Base-by-base conservation (phyloP, 768 basidiomycete species). In the Auricularia sp. region DNA sequence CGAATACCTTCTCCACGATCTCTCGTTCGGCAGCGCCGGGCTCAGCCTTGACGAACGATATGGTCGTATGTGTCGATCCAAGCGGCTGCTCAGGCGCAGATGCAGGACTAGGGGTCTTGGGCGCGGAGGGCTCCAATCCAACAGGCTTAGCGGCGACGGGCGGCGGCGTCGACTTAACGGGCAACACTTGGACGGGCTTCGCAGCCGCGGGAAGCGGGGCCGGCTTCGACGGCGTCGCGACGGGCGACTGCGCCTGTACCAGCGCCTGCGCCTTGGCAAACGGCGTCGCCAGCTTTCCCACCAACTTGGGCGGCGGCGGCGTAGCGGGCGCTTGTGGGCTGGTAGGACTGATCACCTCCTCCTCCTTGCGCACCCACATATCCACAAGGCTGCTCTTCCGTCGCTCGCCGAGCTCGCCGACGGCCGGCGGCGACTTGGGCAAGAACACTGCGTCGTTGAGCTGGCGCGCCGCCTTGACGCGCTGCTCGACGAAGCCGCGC, bases 401-500 rank as follows among this genome's bases (percentile, higher is more conserved):
- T 76, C 72, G 79, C 83, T 69, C 73, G 76, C 54, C 44, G 74
- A 71, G 60, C 70, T 75, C 65, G 29, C 29, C 12, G 8, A 59
- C 56, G 29, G 23, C 16, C 11, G 56, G 33, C 18, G 56, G 29
- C 23, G 23, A 14, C 23, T 10, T 11, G 10, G 29, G 71, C 10
- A 74, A 36, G 23, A 54, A 34, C 14, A 34, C 51, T 21, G 29
- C 3, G 68, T 10, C 64, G 65, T 83, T 81, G 3, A 86, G 72
- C 67, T 82, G 77, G 18, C 81, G 77, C 68, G 84, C 90, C 59
- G 80, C 86, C 73, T 87, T 86, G 39, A 93, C 87, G 77, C 91
- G 85, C 67, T 81, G 90, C 73, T 90, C 87, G 2, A 93, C 91
- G 71, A 93, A 92, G 3, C 91, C 91, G 47, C 91, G 85, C 21